Percentiles rank a stretch among this genome's conserved stretches.
These are phyloP conservation scores for Trichophyton mentagrophytes DNA, from an alignment of 2,329 filamentous ascomycete genomes.

Conservation along the genomic window DNA sequence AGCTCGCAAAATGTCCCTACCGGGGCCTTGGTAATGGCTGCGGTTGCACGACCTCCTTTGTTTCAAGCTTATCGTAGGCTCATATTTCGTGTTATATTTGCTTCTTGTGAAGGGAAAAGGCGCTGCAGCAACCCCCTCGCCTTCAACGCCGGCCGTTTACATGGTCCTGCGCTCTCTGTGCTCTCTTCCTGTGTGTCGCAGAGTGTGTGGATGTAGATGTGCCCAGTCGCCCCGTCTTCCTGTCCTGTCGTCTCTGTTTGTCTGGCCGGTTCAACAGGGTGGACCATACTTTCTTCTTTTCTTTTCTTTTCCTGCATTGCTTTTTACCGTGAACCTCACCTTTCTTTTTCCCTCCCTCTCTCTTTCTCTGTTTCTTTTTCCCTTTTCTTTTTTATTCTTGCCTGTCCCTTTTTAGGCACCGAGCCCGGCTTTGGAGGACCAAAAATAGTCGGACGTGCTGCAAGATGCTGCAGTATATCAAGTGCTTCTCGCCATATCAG, in stretches of 20 bases:
- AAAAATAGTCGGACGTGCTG: constrained; percentile 3
- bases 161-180: neutral
- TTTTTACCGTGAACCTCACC: constrained; percentile 5
- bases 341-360: neutral
- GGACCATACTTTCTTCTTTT: constrained; percentile 1
- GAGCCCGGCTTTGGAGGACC: constrained; percentile 2
- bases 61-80: constrained; percentile 5
- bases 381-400: neutral
- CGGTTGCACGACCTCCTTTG: constrained; percentile 6
- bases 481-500: constrained; percentile 2
- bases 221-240: neutral
- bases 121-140: neutral
- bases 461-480: constrained; percentile 2
- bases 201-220: neutral
- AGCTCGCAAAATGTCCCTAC: constrained; percentile 2
- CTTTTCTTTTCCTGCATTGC: neutral
- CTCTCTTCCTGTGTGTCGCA: neutral
- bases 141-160: constrained; percentile 1
- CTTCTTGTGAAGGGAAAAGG: neutral
- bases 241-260: neutral
- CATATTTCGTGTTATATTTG: constrained; percentile 1
- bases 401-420: constrained; percentile 1
- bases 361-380: neutral
- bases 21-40: constrained; percentile 4
- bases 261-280: constrained; percentile 2